Evolutionary conservation across 2,329 filamentous ascomycete species (phyloP), one percentile per base, ranked within the genome.

Genomic region (Sporothrix schenckii): DNA sequence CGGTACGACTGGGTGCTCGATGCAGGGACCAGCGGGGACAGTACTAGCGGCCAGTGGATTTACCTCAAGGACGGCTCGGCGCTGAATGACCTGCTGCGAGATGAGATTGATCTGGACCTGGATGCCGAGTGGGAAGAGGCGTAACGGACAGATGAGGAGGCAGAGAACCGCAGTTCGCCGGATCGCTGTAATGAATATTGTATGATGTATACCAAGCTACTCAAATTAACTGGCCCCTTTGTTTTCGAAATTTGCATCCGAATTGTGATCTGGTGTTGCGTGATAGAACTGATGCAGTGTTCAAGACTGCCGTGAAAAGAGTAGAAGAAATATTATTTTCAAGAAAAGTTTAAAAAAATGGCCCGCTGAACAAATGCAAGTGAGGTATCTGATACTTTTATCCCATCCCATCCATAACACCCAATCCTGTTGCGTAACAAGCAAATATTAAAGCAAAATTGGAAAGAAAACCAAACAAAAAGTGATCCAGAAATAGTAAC

Each of bases 1-100:
- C 90, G 94, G 71, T 99, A 91, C 82, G 94, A 98, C 80, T 99
- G 92, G 87, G 91, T 97, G 69, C 79, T 94, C 66, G 53, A 60
- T 21, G 56, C 52, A 0, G 53, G 24, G 10, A 7, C 9, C 7
- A n/a, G 34, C 5, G 76, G 83, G 61, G 92, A 95, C 76, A 84
- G 87, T 44, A 89, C 85, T 1, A 78, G 80, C 11, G 92, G 92
- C 41, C 86, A 91, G 73, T 99, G 95, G 95, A 85, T 98, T 63
- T 98, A 97, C 78, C 80, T 92, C 71, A 86, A 94, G 63, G 94
- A 98, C 79, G 91, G 91, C n/a, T 88, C 87, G 63, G 91, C 88
- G 56, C 81, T 99, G 77, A 89, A 86, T 49, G 86, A 90, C 49
- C 79, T 98, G 70, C 80, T 98, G 76, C 85, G 87, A 73, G 84